A percentile compares a stretch with the other conserved stretches of the same genome.
Conservation (phyloP, 306 rosid genomes). For the Gynostemma pentaphyllum region DNA sequence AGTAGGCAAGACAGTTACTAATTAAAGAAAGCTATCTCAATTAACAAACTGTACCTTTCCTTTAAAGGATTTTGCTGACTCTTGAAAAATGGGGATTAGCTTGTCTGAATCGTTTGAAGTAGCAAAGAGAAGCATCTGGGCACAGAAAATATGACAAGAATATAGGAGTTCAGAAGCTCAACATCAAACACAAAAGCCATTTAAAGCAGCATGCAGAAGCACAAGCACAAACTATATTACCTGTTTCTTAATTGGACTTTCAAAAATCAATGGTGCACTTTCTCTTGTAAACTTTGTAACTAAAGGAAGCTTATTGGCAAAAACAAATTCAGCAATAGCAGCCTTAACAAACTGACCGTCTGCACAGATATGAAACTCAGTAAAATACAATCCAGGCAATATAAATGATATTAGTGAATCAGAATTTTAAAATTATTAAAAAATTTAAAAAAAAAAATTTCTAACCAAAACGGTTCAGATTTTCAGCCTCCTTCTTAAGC, state of each 20-base stretch:
- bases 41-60: constrained; percentile 63
- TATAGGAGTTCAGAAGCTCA: background rate
- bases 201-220: background rate
- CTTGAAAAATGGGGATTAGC: constrained; percentile 54
- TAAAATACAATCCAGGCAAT: background rate
- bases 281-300: constrained; percentile 77
- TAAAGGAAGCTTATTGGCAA: constrained; percentile 79
- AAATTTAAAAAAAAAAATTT: constrained; percentile 6
- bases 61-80: constrained; percentile 73
- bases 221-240: constrained; percentile 26
- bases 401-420: background rate
- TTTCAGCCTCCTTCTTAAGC: constrained; percentile 79
- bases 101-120: constrained; percentile 61
- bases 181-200: background rate
- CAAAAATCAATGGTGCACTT: constrained; percentile 72
- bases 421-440: background rate
- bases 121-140: constrained; percentile 67
- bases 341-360: constrained; percentile 70
- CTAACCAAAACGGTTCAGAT: constrained; percentile 69
- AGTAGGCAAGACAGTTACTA: background rate
- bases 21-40: background rate
- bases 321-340: constrained; percentile 57
- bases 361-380: constrained; percentile 25
- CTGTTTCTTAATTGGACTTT: constrained; percentile 92
- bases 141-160: constrained; percentile 9